Evolutionary conservation across 2,329 filamentous ascomycete genomes (phyloP).

Genomic region (Cordyceps javanica): DNA sequence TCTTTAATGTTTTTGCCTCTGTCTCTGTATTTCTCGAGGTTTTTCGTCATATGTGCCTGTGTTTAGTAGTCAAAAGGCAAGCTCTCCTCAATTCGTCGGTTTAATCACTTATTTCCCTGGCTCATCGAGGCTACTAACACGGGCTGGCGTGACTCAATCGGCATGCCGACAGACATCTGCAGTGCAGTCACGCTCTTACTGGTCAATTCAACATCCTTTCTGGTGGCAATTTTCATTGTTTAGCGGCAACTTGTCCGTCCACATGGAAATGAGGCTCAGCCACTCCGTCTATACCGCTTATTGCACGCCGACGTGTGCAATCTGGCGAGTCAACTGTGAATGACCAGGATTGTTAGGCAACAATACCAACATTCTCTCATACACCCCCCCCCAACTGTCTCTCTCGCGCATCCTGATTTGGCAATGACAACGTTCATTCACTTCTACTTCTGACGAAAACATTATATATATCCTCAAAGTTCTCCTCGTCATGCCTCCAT

Average conservation of each 20-base stretch:
- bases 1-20: too few species aligned
- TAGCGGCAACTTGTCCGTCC: background rate
- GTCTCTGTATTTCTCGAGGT: too few species aligned
- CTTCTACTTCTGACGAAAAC: background rate
- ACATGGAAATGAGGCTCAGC: too few species aligned
- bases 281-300: background rate
- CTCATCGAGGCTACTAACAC: background rate
- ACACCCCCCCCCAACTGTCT: background rate
- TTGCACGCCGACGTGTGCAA: too few species aligned
- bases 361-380: background rate
- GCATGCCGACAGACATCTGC: too few species aligned
- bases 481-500: background rate
- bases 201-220: background rate
- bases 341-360: background rate
- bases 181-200: too few species aligned
- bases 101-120: background rate
- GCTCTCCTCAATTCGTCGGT: too few species aligned
- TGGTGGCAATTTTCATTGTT: background rate
- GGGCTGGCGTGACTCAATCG: conserved; percentile 2
- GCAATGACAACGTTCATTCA: background rate
- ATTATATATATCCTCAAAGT: background rate
- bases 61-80: too few species aligned
- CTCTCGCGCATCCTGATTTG: background rate
- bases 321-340: background rate
- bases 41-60: background rate